Base-by-base conservation (phyloP, 306 rosid species). In the Biancaea sappan region DNA sequence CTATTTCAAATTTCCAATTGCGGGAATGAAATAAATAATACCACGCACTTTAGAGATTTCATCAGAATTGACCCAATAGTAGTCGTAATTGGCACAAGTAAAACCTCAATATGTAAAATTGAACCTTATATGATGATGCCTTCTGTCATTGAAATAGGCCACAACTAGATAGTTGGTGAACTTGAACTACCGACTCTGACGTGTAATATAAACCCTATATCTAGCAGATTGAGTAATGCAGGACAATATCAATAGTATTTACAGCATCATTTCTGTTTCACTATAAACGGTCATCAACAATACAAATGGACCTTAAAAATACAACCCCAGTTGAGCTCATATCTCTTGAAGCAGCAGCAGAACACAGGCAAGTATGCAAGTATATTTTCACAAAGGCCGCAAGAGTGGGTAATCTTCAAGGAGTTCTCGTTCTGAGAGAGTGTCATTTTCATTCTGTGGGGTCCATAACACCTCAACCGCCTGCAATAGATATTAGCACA, bases 401-500 rank as follows among this genome's bases (percentile, higher is more conserved):
- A 95, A 77, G 72, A 95, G 98, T 5, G 99, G 97, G 82, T 95
- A 95, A 73, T 95, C 99, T 88, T 92, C 98, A 9, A 95, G 99
- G 61, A 92, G 88, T 69, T 88, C 99, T 16, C 97, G 88, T 86
- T 95, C 99, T 0, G 98, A 90, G 32, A 95, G 87, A 7, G 97
- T 87, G 87, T 88, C 99, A n/a, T 85, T 86, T 68, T 95, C 99
- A 82, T 95, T 92, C 82, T 95, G 99, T 5, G 99, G 99, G 29
- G 99, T 95, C 99, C 99, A 95, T 76, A 95, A 78, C 71, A 92
- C 99, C 89, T 95, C 99, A 73, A 88, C 98, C 6, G 99, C 99
- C 99, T 92, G 90, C 79, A 77, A 38, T 66, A 26, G 61, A 34
- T 44, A 69, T 74, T 53, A 71, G 40, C 73, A 61, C 21, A 43